Evolutionary conservation across 2,329 filamentous ascomycete genomes (phyloP).

Genomic region (Diaporthe ilicicola): DNA sequence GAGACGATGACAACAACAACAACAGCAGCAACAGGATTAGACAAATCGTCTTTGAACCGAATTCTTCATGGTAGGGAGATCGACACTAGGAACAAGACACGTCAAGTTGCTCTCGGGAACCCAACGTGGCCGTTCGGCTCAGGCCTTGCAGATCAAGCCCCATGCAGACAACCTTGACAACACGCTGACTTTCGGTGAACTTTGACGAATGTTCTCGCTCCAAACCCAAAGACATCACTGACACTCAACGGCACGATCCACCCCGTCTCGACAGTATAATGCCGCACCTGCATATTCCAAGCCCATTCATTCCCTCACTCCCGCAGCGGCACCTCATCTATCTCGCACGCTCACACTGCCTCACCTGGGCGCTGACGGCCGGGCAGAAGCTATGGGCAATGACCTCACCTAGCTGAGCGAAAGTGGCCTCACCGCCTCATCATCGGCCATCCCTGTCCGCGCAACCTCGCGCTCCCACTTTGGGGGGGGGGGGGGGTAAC

Average conservation of each 20-base stretch:
- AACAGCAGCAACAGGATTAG: not conserved
- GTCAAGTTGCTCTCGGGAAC: not conserved
- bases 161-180: not conserved
- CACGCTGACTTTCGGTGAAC: not conserved
- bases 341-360: not conserved
- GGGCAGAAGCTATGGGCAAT: constrained; percentile 5
- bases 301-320: not conserved
- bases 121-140: not conserved
- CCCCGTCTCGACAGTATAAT: constrained; percentile 17
- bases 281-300: constrained; percentile 5
- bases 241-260: constrained; percentile 5
- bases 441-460: constrained; percentile 19
- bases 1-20: not conserved
- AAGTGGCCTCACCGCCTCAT: constrained; percentile 15
- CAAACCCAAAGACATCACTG: not conserved
- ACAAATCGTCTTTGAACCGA: not conserved
- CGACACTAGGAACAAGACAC: not conserved
- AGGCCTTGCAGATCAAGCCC: not conserved
- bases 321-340: not conserved
- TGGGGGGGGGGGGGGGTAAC: constrained; percentile 6
- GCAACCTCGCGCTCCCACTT: not conserved
- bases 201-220: not conserved
- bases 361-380: not conserved
- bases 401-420: constrained; percentile 19
- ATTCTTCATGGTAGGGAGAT: not conserved